Evolutionary conservation across 2,329 filamentous ascomycete species (phyloP).

Genomic region (Venturia carpophila): DNA sequence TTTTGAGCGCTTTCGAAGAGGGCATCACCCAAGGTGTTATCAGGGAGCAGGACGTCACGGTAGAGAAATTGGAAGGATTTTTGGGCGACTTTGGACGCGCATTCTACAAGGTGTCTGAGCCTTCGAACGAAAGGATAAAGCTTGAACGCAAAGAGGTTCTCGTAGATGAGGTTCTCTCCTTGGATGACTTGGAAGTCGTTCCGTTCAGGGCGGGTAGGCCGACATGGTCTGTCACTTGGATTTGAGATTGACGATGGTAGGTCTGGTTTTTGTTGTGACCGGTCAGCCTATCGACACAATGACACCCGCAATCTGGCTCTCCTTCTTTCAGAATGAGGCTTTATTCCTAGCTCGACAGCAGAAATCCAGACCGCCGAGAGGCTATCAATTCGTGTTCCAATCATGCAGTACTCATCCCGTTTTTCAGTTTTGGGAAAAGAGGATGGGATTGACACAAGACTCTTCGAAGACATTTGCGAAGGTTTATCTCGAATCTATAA

Average conservation of each 20-base stretch:
- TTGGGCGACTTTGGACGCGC: constrained; percentile 48
- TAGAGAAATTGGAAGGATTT: constrained; percentile 50
- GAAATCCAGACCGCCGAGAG: no score
- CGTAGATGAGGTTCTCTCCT: constrained; percentile 48
- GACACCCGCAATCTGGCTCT: no score
- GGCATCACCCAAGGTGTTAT: constrained; percentile 50
- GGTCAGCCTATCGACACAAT: no score
- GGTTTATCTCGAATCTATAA: no score
- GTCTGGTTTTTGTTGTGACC: background rate
- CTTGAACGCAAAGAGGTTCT: constrained; percentile 49
- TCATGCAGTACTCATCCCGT: no score
- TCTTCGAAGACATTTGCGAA: no score
- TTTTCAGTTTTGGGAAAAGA: no score
- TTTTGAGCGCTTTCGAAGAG: constrained; percentile 58
- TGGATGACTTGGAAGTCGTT: constrained; percentile 51
- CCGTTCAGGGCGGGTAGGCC: constrained; percentile 56
- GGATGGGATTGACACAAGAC: no score
- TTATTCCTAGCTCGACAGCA: no score
- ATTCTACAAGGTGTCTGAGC: constrained; percentile 49
- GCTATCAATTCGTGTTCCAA: no score
- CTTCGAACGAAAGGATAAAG: constrained; percentile 45
- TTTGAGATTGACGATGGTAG: background rate
- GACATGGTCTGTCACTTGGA: constrained; percentile 44
- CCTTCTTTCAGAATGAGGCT: no score
- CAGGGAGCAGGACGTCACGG: constrained; percentile 46